Evolutionary conservation across 1,284 basidiomycete species (phyloP).

Genomic region (Leccinum pachyderme): DNA sequence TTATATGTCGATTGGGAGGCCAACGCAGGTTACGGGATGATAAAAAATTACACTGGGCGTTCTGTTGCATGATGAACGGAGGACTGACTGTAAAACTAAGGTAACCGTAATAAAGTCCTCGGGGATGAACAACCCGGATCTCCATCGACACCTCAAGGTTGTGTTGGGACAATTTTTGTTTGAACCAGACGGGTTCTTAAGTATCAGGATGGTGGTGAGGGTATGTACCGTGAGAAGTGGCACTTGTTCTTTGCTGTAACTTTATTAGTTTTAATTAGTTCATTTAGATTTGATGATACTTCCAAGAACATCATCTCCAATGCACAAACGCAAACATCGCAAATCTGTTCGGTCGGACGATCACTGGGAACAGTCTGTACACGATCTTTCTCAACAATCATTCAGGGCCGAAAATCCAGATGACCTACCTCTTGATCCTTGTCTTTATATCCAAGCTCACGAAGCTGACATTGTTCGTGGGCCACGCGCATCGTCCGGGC

Average conservation of each 20-base stretch:
- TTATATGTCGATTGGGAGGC: slow-evolving; percentile 18
- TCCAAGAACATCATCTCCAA: neutral
- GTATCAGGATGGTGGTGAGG: too few relatives aligned
- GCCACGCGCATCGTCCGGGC: slow-evolving; percentile 39
- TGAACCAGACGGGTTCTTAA: too few relatives aligned
- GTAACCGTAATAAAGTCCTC: neutral
- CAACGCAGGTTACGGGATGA: neutral
- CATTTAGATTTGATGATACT: too few relatives aligned
- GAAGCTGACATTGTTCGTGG: slow-evolving; percentile 64
- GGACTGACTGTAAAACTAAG: neutral
- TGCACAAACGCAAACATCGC: slow-evolving; percentile 30
- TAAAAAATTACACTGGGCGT: neutral
- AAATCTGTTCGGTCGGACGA: slow-evolving; percentile 10
- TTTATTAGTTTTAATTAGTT: too few relatives aligned
- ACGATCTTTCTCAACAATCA: slow-evolving; percentile 1
- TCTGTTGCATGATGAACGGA: neutral
- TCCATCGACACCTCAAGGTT: neutral
- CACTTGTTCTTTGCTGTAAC: too few relatives aligned
- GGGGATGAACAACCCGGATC: neutral
- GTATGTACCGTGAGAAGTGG: neutral
- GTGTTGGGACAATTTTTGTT: neutral
- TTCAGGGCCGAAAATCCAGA: slow-evolving; percentile 6
- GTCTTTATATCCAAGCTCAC: slow-evolving; percentile 59
- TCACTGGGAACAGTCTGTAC: slow-evolving; percentile 9
- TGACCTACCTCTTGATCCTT: slow-evolving; percentile 24